phyloP scores from a whole-genome alignment of 371 early-diverging fungal genomes.

The Umbelopsis sp. region DNA sequence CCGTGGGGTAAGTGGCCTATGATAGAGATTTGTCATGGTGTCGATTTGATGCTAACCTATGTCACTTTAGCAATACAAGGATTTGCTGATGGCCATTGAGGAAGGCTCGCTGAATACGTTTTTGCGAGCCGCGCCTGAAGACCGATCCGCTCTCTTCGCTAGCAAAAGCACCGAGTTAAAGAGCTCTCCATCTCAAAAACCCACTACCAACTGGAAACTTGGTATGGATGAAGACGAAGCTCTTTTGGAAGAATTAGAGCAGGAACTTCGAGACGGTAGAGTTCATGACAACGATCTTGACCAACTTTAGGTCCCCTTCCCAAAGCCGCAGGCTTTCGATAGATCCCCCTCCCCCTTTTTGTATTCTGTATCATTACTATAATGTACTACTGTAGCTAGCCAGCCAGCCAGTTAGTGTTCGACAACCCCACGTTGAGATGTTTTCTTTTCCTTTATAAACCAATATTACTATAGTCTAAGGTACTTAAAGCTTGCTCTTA shows the following conservation, averaged over 20 bases:
- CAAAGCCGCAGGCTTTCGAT: background rate
- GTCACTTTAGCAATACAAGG: slow-evolving; percentile 32
- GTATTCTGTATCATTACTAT: background rate
- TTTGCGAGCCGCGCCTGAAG: slow-evolving; percentile 34
- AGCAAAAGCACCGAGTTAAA: slow-evolving; percentile 1
- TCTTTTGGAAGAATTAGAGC: slow-evolving; percentile 37
- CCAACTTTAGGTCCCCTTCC: slow-evolving; percentile 23
- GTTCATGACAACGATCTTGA: slow-evolving; percentile 26
- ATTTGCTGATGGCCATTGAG: slow-evolving; percentile 32
- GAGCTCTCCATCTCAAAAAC: background rate
- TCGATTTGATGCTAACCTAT: background rate
- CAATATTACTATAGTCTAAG: background rate
- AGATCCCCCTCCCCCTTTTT: background rate
- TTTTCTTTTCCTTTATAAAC: background rate
- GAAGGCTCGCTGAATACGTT: slow-evolving; percentile 26
- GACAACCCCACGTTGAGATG: background rate
- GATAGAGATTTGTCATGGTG: background rate
- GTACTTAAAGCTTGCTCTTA: slow-evolving; percentile 2
- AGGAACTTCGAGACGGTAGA: slow-evolving; percentile 41
- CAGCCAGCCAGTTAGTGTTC: background rate
- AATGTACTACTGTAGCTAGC: background rate
- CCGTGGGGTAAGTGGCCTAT: slow-evolving; percentile 35
- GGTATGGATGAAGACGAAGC: slow-evolving; percentile 43
- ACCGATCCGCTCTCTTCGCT: background rate
- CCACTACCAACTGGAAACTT: background rate